phyloP scores from a whole-genome alignment of 176 grass and related monocot species.

The Tillandsia fasciculata region DNA sequence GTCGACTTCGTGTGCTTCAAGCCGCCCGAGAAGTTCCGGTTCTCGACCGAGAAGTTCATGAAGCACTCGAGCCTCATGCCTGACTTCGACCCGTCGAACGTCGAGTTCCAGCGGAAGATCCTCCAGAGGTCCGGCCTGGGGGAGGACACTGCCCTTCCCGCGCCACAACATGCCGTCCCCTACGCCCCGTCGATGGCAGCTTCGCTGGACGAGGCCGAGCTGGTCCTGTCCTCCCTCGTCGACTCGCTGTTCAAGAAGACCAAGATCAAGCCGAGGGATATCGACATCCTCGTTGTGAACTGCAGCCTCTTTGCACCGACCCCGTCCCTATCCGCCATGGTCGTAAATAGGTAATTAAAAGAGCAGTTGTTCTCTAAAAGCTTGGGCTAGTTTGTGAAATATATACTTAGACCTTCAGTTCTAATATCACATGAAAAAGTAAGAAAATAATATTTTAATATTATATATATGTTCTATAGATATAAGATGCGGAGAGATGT shows the following conservation, averaged over 20 bases:
- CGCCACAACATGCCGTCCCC: slow-evolving; percentile 53
- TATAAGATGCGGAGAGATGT: slow-evolving; percentile 76
- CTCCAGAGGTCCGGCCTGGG: slow-evolving; percentile 85
- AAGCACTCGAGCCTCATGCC: slow-evolving; percentile 55
- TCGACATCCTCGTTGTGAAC: slow-evolving; percentile 78
- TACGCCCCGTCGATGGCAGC: slow-evolving; percentile 67
- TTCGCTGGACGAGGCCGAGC: slow-evolving; percentile 64
- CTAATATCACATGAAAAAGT: too few species aligned
- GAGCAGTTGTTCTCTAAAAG: too few species aligned
- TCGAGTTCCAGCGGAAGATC: slow-evolving; percentile 95
- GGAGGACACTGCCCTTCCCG: slow-evolving; percentile 74
- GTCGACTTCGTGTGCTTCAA: slow-evolving; percentile 84
- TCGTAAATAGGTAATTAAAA: slow-evolving; percentile 47
- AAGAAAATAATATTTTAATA: too few species aligned
- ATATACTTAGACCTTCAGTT: too few species aligned
- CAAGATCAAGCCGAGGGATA: slow-evolving; percentile 64
- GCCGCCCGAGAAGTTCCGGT: slow-evolving; percentile 42
- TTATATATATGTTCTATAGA: too few species aligned
- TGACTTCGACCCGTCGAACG: slow-evolving; percentile 37
- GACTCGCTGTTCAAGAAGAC: slow-evolving; percentile 61
- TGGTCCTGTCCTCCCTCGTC: slow-evolving; percentile 62
- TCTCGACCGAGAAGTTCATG: slow-evolving; percentile 49
- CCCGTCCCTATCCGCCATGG: slow-evolving; percentile 86
- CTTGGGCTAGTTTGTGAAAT: too few species aligned
- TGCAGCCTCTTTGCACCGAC: slow-evolving; percentile 88